These are phyloP conservation scores for Coemansia sp. DNA, from an alignment of 192 early-diverging fungal genomes.

Conservation along the genomic window DNA sequence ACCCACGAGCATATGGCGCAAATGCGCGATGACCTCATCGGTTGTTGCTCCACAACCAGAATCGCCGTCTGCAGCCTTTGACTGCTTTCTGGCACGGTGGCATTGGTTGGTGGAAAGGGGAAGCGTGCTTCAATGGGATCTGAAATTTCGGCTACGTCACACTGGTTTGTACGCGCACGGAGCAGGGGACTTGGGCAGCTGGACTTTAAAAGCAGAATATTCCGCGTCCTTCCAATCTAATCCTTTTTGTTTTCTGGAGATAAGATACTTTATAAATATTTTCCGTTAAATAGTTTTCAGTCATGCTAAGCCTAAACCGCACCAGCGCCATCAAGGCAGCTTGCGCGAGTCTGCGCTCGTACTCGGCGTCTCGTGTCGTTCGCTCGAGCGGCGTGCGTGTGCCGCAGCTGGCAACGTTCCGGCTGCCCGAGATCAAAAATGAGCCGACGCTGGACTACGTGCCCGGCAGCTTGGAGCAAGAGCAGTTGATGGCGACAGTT, in stretches of 20 bases:
- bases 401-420: constrained; percentile 74
- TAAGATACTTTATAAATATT: neutral
- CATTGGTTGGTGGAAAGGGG: neutral
- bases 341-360: constrained; percentile 9
- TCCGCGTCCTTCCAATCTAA: neutral
- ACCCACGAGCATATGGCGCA: neutral
- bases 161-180: too few species aligned
- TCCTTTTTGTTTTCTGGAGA: constrained; percentile 11
- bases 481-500: constrained; percentile 74
- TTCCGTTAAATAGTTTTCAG: neutral
- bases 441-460: constrained; percentile 86
- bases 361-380: constrained; percentile 13
- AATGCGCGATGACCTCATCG: neutral
- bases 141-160: neutral
- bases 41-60: neutral
- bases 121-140: neutral
- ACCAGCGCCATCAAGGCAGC: constrained; percentile 10
- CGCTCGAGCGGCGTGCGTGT: constrained; percentile 42
- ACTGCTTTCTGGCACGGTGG: constrained; percentile 11
- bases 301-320: constrained; percentile 31
- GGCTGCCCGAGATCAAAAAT: constrained; percentile 78
- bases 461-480: constrained; percentile 71
- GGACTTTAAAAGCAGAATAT: neutral
- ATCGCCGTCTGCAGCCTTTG: neutral
- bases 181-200: neutral